phyloP scores from a whole-genome alignment of 202 grass and related monocot species.

The Elaeis oleifera region DNA sequence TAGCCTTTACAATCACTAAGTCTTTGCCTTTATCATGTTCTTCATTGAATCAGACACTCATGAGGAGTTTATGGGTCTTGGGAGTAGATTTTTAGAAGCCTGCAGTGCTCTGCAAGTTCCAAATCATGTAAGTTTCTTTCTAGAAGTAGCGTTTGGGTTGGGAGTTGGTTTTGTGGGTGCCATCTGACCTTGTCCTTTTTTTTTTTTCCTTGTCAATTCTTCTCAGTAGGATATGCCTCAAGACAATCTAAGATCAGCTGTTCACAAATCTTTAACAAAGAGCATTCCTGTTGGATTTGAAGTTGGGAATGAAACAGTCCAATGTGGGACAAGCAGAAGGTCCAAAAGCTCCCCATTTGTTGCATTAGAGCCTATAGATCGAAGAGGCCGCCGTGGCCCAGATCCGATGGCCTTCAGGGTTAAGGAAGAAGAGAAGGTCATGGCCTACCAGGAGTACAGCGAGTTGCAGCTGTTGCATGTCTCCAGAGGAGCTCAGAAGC shows the following conservation, averaged over 20 bases:
- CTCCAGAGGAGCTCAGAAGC: slow-evolving; percentile 17
- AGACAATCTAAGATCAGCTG: slow-evolving; percentile 72
- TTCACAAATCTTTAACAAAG: slow-evolving; percentile 84
- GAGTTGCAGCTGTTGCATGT: slow-evolving; percentile 31
- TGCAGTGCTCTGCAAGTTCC: no score
- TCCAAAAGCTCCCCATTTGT: neutral
- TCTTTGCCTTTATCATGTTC: slow-evolving; percentile 7
- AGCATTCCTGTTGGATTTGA: slow-evolving; percentile 34
- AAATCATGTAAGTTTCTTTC: slow-evolving; percentile 27
- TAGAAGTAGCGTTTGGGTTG: neutral
- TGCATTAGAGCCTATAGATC: neutral
- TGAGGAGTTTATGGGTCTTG: no score
- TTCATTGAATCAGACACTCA: no score
- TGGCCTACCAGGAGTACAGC: slow-evolving; percentile 30
- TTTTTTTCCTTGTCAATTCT: slow-evolving; percentile 17
- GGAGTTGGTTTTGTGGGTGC: slow-evolving; percentile 12
- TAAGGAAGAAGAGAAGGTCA: slow-evolving; percentile 34
- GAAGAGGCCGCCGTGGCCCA: slow-evolving; percentile 22
- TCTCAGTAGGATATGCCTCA: slow-evolving; percentile 55
- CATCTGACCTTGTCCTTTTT: slow-evolving; percentile 28
- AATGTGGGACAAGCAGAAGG: slow-evolving; percentile 6
- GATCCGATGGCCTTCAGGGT: slow-evolving; percentile 21
- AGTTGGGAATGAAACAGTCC: slow-evolving; percentile 33
- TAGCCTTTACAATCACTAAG: slow-evolving; percentile 10
- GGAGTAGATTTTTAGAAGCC: no score